Conservation (phyloP, 768 basidiomycete species). For the Kwoniella dendrophila region DNA sequence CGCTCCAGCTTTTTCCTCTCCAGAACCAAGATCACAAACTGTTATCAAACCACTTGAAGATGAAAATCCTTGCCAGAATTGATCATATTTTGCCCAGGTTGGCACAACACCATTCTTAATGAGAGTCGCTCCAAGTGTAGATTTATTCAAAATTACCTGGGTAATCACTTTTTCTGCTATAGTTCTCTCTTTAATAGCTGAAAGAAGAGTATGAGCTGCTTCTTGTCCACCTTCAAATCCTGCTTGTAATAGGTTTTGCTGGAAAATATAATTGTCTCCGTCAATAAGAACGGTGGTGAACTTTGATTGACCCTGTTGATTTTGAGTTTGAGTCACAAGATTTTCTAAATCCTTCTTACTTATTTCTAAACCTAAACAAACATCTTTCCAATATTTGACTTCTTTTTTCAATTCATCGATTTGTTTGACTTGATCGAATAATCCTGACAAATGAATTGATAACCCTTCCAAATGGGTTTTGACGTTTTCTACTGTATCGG, state of each 20-base stretch:
- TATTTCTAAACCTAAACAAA: constrained; percentile 25
- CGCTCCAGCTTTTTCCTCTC: constrained; percentile 42
- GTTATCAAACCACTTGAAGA: constrained; percentile 41
- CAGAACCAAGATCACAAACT: constrained; percentile 49
- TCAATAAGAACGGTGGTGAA: constrained; percentile 45
- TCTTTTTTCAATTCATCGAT: constrained; percentile 37
- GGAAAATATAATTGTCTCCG: constrained; percentile 47
- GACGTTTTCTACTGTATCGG: constrained; percentile 21
- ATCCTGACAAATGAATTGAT: constrained; percentile 15
- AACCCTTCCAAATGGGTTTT: constrained; percentile 26
- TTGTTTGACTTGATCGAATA: constrained; percentile 31
- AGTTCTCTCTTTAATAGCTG: neutral
- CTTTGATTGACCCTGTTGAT: constrained; percentile 22
- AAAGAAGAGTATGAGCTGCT: constrained; percentile 43
- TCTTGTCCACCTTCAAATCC: constrained; percentile 44
- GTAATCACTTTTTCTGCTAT: constrained; percentile 31
- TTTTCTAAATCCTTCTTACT: constrained; percentile 24
- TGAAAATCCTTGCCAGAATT: constrained; percentile 46
- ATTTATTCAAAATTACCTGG: constrained; percentile 48
- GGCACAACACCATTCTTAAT: constrained; percentile 41
- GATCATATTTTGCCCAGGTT: constrained; percentile 30
- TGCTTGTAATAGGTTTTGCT: too few relatives aligned
- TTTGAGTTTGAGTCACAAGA: constrained; percentile 9
- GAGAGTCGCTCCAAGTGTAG: constrained; percentile 35
- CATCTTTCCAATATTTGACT: constrained; percentile 35